Base-by-base conservation (phyloP, 169 alveolate genomes). In the Theileria sp. region DNA sequence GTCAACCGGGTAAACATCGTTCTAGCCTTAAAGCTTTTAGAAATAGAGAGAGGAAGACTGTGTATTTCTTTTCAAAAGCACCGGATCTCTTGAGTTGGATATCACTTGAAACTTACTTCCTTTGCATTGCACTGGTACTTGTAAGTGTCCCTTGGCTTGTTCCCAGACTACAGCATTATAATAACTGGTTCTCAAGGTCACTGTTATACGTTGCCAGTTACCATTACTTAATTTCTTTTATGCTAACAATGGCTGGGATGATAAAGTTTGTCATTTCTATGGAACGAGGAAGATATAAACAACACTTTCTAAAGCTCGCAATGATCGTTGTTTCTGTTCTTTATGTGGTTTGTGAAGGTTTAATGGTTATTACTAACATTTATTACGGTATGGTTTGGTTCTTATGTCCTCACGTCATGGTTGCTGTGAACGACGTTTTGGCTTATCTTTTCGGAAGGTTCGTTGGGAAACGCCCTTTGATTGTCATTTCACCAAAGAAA, bases 301-400 rank as follows among this genome's bases (percentile, higher is more conserved):
- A 96, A 71, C 99, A 97, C 85, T 98, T 98, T 87, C 77, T 94
- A 25, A 98, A 96, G 89, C 90, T 98, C 68, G 98, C 96, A 32
- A 86, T 92, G 51, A 93, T 92, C 70, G 77, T 94, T 30, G 64
- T 87, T 80, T 50, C 93, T 0, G 79, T 89, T 23, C 70, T 90
- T 54, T 87, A 87, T 68, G 88, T 90, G 44, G 94, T 90, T 50
- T 77, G 86, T 12, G 93, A 90, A 80, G 79, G 84, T 49, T 56
- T 90, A 82, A 83, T 90, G 93, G 81, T 81, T 23, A 94, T 95
- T 36, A 95, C 96, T 21, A 96, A 97, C 87, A 92, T 96, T 17
- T 98, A 96, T 91, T 89, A 93, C 34, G 99, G 99, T 12, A 21
- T 97, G 74, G 86, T 96, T 70, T 98, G 99, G 99, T 97, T 97